Base-by-base conservation (phyloP, 2,329 filamentous ascomycete species). In the Paramyrothecium sp. region DNA sequence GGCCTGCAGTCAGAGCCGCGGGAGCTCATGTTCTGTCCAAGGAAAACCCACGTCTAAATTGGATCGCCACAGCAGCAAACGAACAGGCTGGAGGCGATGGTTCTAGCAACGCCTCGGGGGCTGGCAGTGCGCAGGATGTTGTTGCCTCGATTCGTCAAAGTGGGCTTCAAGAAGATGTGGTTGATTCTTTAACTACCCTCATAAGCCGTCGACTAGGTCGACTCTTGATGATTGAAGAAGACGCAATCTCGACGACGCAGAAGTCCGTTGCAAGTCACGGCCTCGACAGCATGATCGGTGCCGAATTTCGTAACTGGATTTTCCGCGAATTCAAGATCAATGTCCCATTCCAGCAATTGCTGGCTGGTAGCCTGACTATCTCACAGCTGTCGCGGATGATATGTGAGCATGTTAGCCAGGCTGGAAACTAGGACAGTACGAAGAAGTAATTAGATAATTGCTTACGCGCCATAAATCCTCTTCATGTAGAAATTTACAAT, bases 251-350 rank as follows among this genome's bases (percentile, higher is more conserved):
- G 16, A 16, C 33, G 16, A 38, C 33, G 16, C 33, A 38, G 16
- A 41, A 22, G 5, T 59, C 58, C 22, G 61, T 75, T 17, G 69
- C 65, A 2, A 60, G 54, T n/a, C 71, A 74, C 53, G 72, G 73
- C 2, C 53, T 75, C 1, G 73, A 75, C 58, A 70, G 67, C 59
- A 73, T 75, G 72, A 66, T 74, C n/a, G 72, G 69, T 1, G 67
- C 70, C 2, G 72, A 75, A 64, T 53, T 75, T 47, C 62, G 72
- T 21, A 73, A 66, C 30, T 72, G 72, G 69, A 48, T 48, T 8
- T 48, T 48, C 44, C 44, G 44, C 44, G 44, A 48, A n/a, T 48
- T 48, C 44, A 17, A 48, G 44, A 21, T 48, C n/a, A 48, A 48
- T 21, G 44, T 48, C 10, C 44, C 44, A 7, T 48, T 48, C 44